A percentile compares a stretch with the other conserved stretches of the same genome.
Conservation (phyloP, 306 rosid species). For the Pterocarpus macrocarpus region DNA sequence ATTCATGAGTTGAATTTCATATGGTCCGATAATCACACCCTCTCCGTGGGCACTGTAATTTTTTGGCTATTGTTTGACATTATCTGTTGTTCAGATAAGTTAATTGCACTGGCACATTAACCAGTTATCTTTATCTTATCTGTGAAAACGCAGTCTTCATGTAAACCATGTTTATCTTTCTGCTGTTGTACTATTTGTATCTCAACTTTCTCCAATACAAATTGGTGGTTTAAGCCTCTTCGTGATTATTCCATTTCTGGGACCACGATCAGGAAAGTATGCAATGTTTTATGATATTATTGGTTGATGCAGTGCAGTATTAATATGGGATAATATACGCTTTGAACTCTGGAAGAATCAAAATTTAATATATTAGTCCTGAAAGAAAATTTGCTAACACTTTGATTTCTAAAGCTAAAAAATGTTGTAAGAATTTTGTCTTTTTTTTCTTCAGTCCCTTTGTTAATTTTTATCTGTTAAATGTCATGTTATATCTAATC, state of each 20-base stretch:
- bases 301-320: not conserved
- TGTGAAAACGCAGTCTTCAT: not conserved
- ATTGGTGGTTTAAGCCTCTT: conserved; percentile 21
- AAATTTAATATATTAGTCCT: too few relatives aligned
- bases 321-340: too few relatives aligned
- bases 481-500: too few relatives aligned
- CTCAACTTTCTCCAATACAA: not conserved
- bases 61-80: not conserved
- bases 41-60: not conserved
- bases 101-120: not conserved
- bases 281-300: not conserved
- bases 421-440: too few relatives aligned
- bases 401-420: too few relatives aligned
- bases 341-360: too few relatives aligned
- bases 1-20: not conserved
- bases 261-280: conserved; percentile 27
- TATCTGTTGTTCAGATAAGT: not conserved
- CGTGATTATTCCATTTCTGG: conserved; percentile 13
- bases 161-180: not conserved
- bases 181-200: not conserved
- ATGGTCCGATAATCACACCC: conserved; percentile 9
- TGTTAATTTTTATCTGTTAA: too few relatives aligned
- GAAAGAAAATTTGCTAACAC: too few relatives aligned
- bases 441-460: too few relatives aligned
- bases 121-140: not conserved